Percentiles rank a stretch among this genome's conserved stretches.
These are phyloP conservation scores for Brettanomyces custersianus DNA, from an alignment of 805 yeast species.

Conservation along the genomic window DNA sequence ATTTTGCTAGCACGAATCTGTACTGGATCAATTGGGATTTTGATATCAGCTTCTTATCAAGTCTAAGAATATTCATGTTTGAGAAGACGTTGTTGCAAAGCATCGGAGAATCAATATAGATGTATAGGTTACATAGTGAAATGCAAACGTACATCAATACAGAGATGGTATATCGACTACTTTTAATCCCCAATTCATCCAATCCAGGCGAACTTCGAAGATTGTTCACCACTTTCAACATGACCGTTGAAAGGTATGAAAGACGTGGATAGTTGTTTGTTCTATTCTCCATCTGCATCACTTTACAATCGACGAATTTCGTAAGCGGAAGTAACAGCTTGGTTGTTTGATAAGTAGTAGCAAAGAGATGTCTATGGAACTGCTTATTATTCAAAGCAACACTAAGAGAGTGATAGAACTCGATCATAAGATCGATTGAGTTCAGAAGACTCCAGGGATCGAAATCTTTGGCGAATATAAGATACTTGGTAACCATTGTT, in stretches of 20 bases:
- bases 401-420: slow-evolving; percentile 37
- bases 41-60: slow-evolving; percentile 32
- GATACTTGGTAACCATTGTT: slow-evolving; percentile 31
- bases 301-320: slow-evolving; percentile 30
- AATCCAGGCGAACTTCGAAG: slow-evolving; percentile 37
- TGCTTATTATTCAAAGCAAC: slow-evolving; percentile 38
- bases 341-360: slow-evolving; percentile 29
- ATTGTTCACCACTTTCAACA: slow-evolving; percentile 41
- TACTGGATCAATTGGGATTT: slow-evolving; percentile 40
- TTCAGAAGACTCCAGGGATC: slow-evolving; percentile 47
- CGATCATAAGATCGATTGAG: slow-evolving; percentile 46
- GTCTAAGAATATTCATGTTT: slow-evolving; percentile 43
- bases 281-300: slow-evolving; percentile 29
- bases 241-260: slow-evolving; percentile 37
- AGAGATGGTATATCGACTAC: slow-evolving; percentile 30
- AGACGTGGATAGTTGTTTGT: slow-evolving; percentile 31
- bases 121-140: slow-evolving; percentile 42
- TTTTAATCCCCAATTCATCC: slow-evolving; percentile 11
- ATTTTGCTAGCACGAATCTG: slow-evolving; percentile 44
- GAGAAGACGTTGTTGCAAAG: slow-evolving; percentile 54
- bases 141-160: slow-evolving; percentile 41
- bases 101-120: slow-evolving; percentile 44
- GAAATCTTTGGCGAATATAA: slow-evolving; percentile 37
- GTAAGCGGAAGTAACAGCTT: slow-evolving; percentile 36
- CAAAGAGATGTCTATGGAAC: slow-evolving; percentile 29